Percentiles rank a stretch among this genome's conserved stretches.
phyloP scores from a whole-genome alignment of 306 rosid genomes.

The Acacia crassicarpa region DNA sequence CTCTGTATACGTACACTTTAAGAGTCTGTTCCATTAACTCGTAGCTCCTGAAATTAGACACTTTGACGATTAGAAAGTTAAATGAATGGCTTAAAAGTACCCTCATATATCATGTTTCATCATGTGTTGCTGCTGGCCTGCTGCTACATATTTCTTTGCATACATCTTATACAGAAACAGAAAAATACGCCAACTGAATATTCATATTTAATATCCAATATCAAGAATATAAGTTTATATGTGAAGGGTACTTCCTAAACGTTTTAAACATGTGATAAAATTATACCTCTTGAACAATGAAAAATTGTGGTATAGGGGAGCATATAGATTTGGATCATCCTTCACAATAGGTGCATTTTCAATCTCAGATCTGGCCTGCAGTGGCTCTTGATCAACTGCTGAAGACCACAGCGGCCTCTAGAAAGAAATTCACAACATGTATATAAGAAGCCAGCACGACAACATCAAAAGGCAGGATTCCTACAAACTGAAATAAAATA shows the following conservation, averaged over 20 bases:
- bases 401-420: constrained; percentile 77
- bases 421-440: constrained; percentile 26
- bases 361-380: constrained; percentile 53
- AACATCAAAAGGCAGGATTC: not conserved
- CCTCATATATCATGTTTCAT: not conserved
- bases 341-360: constrained; percentile 67
- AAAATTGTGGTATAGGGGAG: constrained; percentile 72
- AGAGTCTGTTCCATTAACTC: constrained; percentile 87
- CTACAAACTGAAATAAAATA: constrained; percentile 10
- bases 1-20: constrained; percentile 71
- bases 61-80: constrained; percentile 4
- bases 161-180: not conserved
- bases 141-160: not conserved
- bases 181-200: not conserved
- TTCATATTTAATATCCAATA: not conserved
- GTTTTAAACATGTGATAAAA: not conserved
- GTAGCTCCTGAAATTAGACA: constrained; percentile 70
- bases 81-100: not conserved
- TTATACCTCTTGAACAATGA: constrained; percentile 74
- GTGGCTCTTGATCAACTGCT: constrained; percentile 61
- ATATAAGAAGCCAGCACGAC: constrained; percentile 20
- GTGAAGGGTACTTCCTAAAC: not conserved
- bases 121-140: not conserved
- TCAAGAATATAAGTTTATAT: not conserved
- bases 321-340: constrained; percentile 53